Base-by-base conservation (phyloP, 1,139 yeast genomes). In the Scheffersomyces cryptocercus region DNA sequence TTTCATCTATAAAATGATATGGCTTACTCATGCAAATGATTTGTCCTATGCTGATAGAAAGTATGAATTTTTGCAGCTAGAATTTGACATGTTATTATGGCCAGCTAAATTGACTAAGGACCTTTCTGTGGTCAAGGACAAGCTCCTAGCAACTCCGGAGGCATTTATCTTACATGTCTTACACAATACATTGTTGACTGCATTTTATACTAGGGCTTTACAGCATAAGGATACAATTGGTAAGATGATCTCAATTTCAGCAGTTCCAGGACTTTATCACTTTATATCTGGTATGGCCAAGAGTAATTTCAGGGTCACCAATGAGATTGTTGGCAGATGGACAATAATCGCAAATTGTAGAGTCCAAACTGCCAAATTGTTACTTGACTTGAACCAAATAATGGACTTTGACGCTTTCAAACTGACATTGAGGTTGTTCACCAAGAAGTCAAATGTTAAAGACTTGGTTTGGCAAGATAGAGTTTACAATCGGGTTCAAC, bases 181-280 rank as follows among this genome's bases (percentile, higher is more conserved):
- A 2, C 64, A 59, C 40, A 58, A 59, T 39, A 51, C 54, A 45
- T 45, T 58, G 28, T 49, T 59, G 46, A 50, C 51, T 8, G 35
- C 48, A 14, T 59, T 48, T 41, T 59, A 59, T 40, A 49, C 56
- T 1, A 38, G 43, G 12, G 53, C 58, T 11, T 53, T 58, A 3
- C 42, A 46, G 5, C 39, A 50, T 14, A 42, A 38, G 16, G 48
- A 47, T 4, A 32, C 35, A 11, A 41, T 44, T 29, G 62, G 60
- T 1, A 44, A 45, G 39, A 49, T 56, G 52, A 46, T 55, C 1
- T 48, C 59, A 10, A 48, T 59, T 3, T 41, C 49, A 28, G 58
- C 63, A 4, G 60, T 58, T 3, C 62, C 64, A 2, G 64, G 63
- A 2, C 42, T 59, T 10, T 59, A 58, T 38, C 58, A 55, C 41